phyloP scores from a whole-genome alignment of 352 stramenopile genomes.

The Phytophthora rubi region DNA sequence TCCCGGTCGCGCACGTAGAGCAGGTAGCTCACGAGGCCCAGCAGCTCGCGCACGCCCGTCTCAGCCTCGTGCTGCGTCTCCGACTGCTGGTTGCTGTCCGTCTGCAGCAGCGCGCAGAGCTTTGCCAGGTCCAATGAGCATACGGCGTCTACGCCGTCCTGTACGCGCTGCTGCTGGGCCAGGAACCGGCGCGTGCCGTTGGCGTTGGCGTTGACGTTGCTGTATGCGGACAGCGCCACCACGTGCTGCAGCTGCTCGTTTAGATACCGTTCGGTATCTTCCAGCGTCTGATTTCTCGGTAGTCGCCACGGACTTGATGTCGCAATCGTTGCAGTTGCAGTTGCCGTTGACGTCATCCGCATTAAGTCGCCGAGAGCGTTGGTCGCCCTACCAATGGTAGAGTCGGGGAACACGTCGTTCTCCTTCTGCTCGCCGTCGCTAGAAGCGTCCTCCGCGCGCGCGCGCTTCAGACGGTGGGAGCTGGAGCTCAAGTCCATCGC shows the following conservation, averaged over 20 bases:
- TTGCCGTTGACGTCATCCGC: not conserved
- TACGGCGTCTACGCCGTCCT: slow-evolving; percentile 37
- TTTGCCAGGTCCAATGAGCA: slow-evolving; percentile 35
- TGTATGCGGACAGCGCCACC: slow-evolving; percentile 30
- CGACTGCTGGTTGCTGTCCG: slow-evolving; percentile 7
- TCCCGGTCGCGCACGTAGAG: slow-evolving; percentile 63
- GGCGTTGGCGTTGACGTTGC: slow-evolving; percentile 6
- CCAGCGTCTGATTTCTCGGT: slow-evolving; percentile 46
- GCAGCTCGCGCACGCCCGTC: slow-evolving; percentile 46
- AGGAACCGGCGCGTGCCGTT: slow-evolving; percentile 30
- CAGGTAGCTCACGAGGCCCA: slow-evolving; percentile 81
- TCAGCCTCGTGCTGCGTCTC: slow-evolving; percentile 43
- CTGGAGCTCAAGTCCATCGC: slow-evolving; percentile 32
- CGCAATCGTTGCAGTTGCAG: not conserved
- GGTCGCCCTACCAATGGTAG: too few relatives aligned
- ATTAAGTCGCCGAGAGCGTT: too few relatives aligned
- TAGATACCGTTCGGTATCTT: slow-evolving; percentile 55
- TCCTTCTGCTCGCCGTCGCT: slow-evolving; percentile 29
- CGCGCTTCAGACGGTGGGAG: slow-evolving; percentile 32
- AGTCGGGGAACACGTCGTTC: not conserved
- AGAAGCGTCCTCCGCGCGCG: slow-evolving; percentile 14
- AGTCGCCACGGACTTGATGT: slow-evolving; percentile 52
- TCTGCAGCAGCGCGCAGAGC: slow-evolving; percentile 32
- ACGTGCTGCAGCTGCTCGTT: slow-evolving; percentile 77
- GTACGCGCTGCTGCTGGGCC: slow-evolving; percentile 2